phyloP scores from a whole-genome alignment of 495 filamentous ascomycete species.

The Jackrogersella multiformis region DNA sequence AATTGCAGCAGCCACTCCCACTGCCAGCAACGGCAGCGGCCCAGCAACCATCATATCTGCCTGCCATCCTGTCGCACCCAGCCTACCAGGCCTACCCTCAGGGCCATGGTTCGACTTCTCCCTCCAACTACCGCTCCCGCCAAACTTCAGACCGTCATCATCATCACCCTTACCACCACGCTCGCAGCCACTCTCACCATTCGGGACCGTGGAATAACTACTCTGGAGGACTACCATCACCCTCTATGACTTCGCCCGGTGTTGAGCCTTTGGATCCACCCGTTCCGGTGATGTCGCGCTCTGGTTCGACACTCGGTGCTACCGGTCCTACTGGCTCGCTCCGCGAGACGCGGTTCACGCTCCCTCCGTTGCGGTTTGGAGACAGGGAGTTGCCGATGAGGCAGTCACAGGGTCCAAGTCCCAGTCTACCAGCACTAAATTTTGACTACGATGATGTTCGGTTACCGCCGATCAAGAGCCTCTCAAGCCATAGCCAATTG shows the following conservation, averaged over 20 bases:
- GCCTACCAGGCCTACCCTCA: not conserved
- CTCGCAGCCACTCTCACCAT: not conserved
- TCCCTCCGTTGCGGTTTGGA: slow-evolving; percentile 46
- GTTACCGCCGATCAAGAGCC: slow-evolving; percentile 24
- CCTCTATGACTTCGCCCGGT: slow-evolving; percentile 68
- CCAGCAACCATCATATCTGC: slow-evolving; percentile 1
- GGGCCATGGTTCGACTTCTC: slow-evolving; percentile 8
- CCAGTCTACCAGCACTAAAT: not conserved
- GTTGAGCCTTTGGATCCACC: slow-evolving; percentile 68
- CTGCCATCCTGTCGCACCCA: not conserved
- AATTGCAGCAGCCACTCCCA: not conserved
- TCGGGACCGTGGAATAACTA: slow-evolving; percentile 55
- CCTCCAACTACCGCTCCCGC: not conserved
- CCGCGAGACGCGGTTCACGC: slow-evolving; percentile 35
- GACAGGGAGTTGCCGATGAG: not conserved
- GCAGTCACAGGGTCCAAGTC: not conserved
- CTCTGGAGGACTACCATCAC: slow-evolving; percentile 74
- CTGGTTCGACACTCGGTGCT: slow-evolving; percentile 67
- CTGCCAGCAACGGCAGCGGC: not conserved
- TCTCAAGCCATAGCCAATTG: slow-evolving; percentile 18
- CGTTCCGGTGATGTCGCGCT: slow-evolving; percentile 77
- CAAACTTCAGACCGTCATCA: not conserved
- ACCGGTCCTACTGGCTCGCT: slow-evolving; percentile 58
- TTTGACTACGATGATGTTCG: not conserved
- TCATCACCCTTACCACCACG: not conserved